Percentiles rank a stretch among this genome's conserved stretches.
Evolutionary conservation across 441 rosid species (phyloP).

Genomic region (Brassica hybrid): DNA sequence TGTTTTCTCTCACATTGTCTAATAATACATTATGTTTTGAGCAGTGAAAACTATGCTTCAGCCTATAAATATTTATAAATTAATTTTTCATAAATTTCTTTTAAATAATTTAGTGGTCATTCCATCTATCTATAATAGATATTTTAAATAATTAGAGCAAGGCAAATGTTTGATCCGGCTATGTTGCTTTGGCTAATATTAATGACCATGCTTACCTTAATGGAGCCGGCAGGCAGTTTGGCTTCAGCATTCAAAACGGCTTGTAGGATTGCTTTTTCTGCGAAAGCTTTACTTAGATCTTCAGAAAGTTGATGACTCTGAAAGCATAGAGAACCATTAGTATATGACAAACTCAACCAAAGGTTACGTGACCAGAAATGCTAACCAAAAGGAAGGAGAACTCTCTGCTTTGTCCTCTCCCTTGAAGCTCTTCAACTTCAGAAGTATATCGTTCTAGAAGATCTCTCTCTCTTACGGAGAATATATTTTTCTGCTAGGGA

Average conservation of each 20-base stretch:
- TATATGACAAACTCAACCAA: background rate
- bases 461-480: conserved; percentile 86
- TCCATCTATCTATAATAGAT: too few species aligned
- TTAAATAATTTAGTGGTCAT: too few species aligned
- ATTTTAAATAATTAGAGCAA: too few species aligned
- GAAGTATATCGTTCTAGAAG: conserved; percentile 68
- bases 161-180: too few species aligned
- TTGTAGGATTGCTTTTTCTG: conserved; percentile 73
- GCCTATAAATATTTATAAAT: background rate
- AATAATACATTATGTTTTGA: background rate
- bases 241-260: conserved; percentile 68
- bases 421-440: conserved; percentile 65
- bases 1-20: background rate
- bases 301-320: conserved; percentile 87
- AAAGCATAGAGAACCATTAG: background rate
- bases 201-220: conserved; percentile 62
- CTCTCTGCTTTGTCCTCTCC: conserved; percentile 71
- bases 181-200: background rate
- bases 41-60: background rate
- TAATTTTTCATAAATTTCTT: too few species aligned
- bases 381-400: conserved; percentile 63
- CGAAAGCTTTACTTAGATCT: conserved; percentile 89
- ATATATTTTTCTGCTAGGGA: conserved; percentile 59
- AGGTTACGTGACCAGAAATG: conserved; percentile 8
- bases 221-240: conserved; percentile 51